phyloP scores from a whole-genome alignment of 2,329 filamentous ascomycete genomes.

The Cladobotryum mycophilum region DNA sequence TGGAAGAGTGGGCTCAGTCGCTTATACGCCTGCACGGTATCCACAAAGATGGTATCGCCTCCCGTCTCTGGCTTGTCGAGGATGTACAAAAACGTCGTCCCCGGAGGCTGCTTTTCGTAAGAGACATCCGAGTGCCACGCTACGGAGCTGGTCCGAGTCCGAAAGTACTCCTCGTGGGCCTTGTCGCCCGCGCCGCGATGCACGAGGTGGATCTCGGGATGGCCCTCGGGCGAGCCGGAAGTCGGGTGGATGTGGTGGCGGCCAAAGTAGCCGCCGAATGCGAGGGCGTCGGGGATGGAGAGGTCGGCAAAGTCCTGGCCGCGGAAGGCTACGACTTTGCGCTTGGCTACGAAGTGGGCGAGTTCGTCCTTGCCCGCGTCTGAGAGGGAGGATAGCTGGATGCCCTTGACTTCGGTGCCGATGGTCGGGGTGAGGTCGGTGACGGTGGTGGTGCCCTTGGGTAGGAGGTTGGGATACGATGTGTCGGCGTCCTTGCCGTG shows the following conservation, averaged over 20 bases:
- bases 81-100: constrained; percentile 83
- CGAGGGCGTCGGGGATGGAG: constrained; percentile 61
- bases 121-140: constrained; percentile 88
- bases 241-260: constrained; percentile 78
- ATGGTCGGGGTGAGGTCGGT: constrained; percentile 65
- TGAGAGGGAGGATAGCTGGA: constrained; percentile 64
- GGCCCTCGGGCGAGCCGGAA: constrained; percentile 65
- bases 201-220: constrained; percentile 72
- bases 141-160: constrained; percentile 66
- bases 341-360: constrained; percentile 66
- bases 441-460: constrained; percentile 41
- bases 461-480: constrained; percentile 61
- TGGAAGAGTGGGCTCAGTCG: constrained; percentile 73
- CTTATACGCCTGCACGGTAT: constrained; percentile 74
- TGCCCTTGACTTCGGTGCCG: constrained; percentile 63
- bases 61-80: constrained; percentile 76
- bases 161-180: constrained; percentile 54
- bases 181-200: constrained; percentile 55
- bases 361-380: constrained; percentile 69
- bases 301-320: constrained; percentile 67
- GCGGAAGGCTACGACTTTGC: constrained; percentile 74
- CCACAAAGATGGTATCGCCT: constrained; percentile 78
- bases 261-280: constrained; percentile 70
- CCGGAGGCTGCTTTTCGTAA: constrained; percentile 82
- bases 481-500: constrained; percentile 70